Base-by-base conservation (phyloP, 208 protist species). In the Crithidia fasciculata region DNA sequence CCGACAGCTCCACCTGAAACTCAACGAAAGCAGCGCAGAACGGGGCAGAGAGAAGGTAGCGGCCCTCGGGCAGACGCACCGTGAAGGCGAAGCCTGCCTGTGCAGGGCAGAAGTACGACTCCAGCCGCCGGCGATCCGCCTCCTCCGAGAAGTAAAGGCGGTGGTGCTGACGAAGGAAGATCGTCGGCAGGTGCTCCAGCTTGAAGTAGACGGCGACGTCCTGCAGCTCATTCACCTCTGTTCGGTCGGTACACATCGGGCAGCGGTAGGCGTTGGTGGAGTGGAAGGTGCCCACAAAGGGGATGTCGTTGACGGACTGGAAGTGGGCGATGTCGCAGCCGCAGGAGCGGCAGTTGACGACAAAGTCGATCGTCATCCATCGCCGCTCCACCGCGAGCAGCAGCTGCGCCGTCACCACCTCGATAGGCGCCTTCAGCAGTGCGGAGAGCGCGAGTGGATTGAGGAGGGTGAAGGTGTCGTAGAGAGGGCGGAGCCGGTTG, bases 191-290 rank as follows among this genome's bases (percentile, higher is more conserved):
- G 19, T 55, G 54, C 28, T 74, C 61, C 16, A 91, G 72, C 43
- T 86, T 80, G 79, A 95, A 95, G 70, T 87, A 95, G 13, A 95
- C 91, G 9, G 66, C 68, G 10, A 93, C 85, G 53, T 89, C 43
- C 37, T 65, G n/a, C 28, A 93, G 72, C 36, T 78, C 67, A 8
- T 78, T 84, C 5, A 92, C 78, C 67, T 92, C 85, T 0, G 77
- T 91, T 18, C 76, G 67, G 44, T 93, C 88, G 0, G 91, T 91
- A 63, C 91, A 95, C 75, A 93, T 88, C 13, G 91, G 91, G 59
- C 91, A 95, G 36, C 78, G 78, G 57, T 88, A 83, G 10, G 80
- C 75, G 75, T 95, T 95, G 19, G 81, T 80, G 63, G 52, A 58
- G 77, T 91, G 85, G 71, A 87, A 95, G 13, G 88, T 89, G 10